Conservation (phyloP, 2,329 filamentous ascomycete genomes). For the Trichophyton schoenleinii region DNA sequence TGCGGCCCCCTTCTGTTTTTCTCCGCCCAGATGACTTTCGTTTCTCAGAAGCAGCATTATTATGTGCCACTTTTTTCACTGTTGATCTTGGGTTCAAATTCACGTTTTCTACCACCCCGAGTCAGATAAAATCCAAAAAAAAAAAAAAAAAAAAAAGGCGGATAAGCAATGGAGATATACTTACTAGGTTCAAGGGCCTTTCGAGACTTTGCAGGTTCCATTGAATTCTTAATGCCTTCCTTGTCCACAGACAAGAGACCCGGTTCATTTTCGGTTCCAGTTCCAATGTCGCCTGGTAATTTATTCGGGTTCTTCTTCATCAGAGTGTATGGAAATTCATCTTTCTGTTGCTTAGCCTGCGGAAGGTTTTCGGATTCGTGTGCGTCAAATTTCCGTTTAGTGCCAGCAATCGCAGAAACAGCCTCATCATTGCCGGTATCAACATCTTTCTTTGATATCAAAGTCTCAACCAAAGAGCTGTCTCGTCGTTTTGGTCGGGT, state of each 20-base stretch:
- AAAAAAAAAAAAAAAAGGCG: background rate
- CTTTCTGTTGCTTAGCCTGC: constrained; percentile 13
- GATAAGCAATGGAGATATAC: constrained; percentile 12
- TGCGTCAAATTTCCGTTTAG: constrained; percentile 46
- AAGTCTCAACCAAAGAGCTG: constrained; percentile 34
- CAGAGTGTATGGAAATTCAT: constrained; percentile 38
- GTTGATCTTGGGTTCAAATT: constrained; percentile 35
- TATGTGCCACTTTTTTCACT: constrained; percentile 16
- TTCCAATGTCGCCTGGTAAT: background rate
- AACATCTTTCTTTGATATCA: constrained; percentile 10
- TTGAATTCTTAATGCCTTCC: constrained; percentile 9
- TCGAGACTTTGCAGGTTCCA: constrained; percentile 8
- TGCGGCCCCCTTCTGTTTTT: background rate
- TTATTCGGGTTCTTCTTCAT: constrained; percentile 10
- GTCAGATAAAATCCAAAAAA: background rate
- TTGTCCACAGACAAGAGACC: background rate
- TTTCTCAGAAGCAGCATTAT: background rate
- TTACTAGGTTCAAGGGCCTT: constrained; percentile 31
- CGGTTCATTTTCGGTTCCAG: constrained; percentile 7
- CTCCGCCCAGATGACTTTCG: background rate
- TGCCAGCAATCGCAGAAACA: constrained; percentile 32
- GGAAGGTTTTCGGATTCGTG: constrained; percentile 25
- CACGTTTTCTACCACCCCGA: constrained; percentile 31
- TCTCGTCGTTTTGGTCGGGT: constrained; percentile 42
- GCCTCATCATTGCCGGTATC: constrained; percentile 9